Base-by-base conservation (phyloP, 805 yeast species). In the Myxozyma kluyveri region DNA sequence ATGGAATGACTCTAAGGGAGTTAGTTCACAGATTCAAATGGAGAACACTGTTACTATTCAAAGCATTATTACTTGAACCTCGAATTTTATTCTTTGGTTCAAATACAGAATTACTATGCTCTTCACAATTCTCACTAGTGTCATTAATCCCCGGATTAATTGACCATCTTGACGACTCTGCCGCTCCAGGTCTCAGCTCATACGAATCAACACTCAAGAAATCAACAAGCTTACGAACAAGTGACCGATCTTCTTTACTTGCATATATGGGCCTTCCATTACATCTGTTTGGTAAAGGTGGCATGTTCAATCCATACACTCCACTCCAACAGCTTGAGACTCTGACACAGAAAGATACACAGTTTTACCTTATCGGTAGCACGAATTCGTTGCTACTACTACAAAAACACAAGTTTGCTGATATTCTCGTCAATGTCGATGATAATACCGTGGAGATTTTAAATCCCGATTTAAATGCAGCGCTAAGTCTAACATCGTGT, bases 271-370 rank as follows among this genome's bases (percentile, higher is more conserved):
- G 98, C 0, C 73, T 93, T 29, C 99, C 99, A 0, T 72, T 93
- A 45, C 90, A 85, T 61, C 68, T 89, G 1, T 93, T 93, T 69
- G 88, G 88, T 45, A 79, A 80, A 60, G 95, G 95, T 40, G 89
- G 95, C 1, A 76, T 91, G 54, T 90, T 95, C 75, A 84, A 85
- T 61, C 98, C 99, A 1, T 93, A 91, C 69, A 76, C 90, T n/a
- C 95, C 98, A 0, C 72, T 93, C 49, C 99, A 91, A 67, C 98
- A 91, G 65, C 72, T 91, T 50, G 86, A 85, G 47, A 89, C 86
- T 60, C 72, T 93, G 47, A 74, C 72, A 29, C 75, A 77, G 19
- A 71, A 73, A 1, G 77, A 75, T 45, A 77, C 90, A 0, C 71
- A 76, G 32, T 81, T 82, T 65, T 93, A 81, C 60, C 71, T 87